Percentiles rank a stretch among this genome's conserved stretches.
These are phyloP conservation scores for Mortierella sp. DNA, from an alignment of 371 early-diverging fungal genomes.

Conservation along the genomic window DNA sequence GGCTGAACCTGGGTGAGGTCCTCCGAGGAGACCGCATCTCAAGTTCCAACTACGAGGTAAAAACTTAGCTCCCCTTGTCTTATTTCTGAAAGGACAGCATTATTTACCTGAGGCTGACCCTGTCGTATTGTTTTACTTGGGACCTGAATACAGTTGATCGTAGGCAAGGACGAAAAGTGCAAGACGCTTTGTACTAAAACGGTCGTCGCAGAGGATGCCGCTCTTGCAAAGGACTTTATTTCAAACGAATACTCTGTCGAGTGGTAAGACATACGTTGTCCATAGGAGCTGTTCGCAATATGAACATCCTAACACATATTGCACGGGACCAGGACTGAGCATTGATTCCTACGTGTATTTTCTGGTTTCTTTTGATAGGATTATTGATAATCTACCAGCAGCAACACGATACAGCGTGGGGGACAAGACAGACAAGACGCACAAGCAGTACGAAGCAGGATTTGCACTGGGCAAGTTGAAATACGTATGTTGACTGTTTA, in stretches of 20 bases:
- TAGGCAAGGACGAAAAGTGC: conserved; percentile 59
- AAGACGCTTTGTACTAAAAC: conserved; percentile 52
- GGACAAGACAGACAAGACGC: neutral
- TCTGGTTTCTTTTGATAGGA: neutral
- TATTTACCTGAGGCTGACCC: neutral
- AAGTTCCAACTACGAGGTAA: conserved; percentile 59
- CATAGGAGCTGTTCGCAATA: neutral
- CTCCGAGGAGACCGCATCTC: conserved; percentile 84
- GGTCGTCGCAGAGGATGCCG: conserved; percentile 44
- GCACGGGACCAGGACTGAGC: neutral
- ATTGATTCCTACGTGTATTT: neutral
- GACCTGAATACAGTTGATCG: conserved; percentile 1
- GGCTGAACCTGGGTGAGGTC: conserved; percentile 80
- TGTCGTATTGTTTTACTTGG: conserved; percentile 56
- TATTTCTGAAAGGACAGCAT: neutral
- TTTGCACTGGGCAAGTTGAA: conserved; percentile 3
- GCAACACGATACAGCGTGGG: neutral
- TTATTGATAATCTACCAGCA: conserved; percentile 1
- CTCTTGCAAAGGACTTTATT: conserved; percentile 59
- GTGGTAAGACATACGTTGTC: neutral
- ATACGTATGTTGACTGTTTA: neutral
- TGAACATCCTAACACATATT: neutral
- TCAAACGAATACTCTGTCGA: conserved; percentile 59
- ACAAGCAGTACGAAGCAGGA: neutral
- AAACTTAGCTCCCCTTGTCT: neutral